These are phyloP conservation scores for Suhomyces sp. DNA, from an alignment of 805 yeast species.

Conservation along the genomic window DNA sequence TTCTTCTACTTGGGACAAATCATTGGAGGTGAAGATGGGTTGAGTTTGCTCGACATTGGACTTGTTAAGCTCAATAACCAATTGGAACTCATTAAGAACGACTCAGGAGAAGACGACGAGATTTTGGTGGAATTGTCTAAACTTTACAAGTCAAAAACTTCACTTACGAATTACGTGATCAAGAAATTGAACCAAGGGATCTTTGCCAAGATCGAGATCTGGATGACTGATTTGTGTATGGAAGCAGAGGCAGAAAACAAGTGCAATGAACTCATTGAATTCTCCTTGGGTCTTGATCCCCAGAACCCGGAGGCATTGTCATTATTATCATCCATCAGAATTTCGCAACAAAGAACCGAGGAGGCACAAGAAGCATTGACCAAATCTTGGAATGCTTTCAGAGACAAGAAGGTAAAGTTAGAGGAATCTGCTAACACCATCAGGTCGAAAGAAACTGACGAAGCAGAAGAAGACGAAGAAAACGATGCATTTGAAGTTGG, in stretches of 20 bases:
- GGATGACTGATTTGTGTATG: slow-evolving; percentile 99
- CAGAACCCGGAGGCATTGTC: slow-evolving; percentile 79
- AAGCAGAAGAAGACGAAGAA: slow-evolving; percentile 20
- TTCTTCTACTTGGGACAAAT: slow-evolving; percentile 90
- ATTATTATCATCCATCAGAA: slow-evolving; percentile 79
- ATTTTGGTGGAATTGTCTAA: slow-evolving; percentile 25
- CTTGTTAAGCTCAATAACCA: slow-evolving; percentile 46
- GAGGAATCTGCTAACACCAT: slow-evolving; percentile 38
- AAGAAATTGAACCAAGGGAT: slow-evolving; percentile 73
- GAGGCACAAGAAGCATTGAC: slow-evolving; percentile 72
- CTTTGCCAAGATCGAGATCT: slow-evolving; percentile 84
- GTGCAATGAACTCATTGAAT: slow-evolving; percentile 70
- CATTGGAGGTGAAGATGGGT: slow-evolving; percentile 77
- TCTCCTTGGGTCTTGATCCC: slow-evolving; percentile 60
- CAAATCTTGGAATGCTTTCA: slow-evolving; percentile 73
- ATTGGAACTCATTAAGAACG: slow-evolving; percentile 31
- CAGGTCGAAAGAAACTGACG: slow-evolving; percentile 14
- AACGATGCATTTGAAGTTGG: slow-evolving; percentile 45
- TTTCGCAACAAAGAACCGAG: slow-evolving; percentile 72
- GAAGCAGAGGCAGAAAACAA: slow-evolving; percentile 79
- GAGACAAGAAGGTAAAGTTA: slow-evolving; percentile 46
- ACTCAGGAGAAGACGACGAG: slow-evolving; percentile 21
- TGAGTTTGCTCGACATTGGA: slow-evolving; percentile 62
- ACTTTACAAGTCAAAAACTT: slow-evolving; percentile 23
- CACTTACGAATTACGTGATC: slow-evolving; percentile 34